These are phyloP conservation scores for Brassica hybrid DNA, from an alignment of 441 rosid genomes.

Conservation along the genomic window DNA sequence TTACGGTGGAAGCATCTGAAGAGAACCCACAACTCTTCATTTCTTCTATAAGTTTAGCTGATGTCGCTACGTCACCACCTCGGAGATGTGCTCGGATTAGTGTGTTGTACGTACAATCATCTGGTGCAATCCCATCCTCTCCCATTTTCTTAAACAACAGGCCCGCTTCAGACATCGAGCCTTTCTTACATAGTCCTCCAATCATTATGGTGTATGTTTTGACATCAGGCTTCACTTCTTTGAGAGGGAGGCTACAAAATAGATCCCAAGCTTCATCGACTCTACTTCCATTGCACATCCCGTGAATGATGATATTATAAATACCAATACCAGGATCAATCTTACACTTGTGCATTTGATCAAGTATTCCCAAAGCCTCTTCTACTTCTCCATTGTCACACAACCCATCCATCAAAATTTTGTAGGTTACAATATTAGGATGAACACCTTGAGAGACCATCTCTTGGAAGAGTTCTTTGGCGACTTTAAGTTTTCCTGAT, in stretches of 20 bases:
- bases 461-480: no score
- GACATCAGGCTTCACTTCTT: not conserved
- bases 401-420: no score
- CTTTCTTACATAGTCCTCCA: not conserved
- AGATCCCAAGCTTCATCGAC: not conserved
- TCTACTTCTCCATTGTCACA: no score
- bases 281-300: not conserved
- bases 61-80: not conserved
- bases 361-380: no score
- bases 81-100: not conserved
- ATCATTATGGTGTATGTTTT: not conserved
- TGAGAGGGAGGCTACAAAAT: not conserved
- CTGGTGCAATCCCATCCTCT: not conserved
- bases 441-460: no score
- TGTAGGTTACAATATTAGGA: no score
- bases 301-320: not conserved
- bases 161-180: not conserved
- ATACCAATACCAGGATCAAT: not conserved
- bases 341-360: not conserved
- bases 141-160: not conserved
- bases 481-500: no score
- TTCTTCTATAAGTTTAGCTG: not conserved
- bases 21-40: not conserved
- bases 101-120: not conserved
- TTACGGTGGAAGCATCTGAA: not conserved